Base-by-base conservation (phyloP, 2,329 filamentous ascomycete genomes). In the Alternaria solani region DNA sequence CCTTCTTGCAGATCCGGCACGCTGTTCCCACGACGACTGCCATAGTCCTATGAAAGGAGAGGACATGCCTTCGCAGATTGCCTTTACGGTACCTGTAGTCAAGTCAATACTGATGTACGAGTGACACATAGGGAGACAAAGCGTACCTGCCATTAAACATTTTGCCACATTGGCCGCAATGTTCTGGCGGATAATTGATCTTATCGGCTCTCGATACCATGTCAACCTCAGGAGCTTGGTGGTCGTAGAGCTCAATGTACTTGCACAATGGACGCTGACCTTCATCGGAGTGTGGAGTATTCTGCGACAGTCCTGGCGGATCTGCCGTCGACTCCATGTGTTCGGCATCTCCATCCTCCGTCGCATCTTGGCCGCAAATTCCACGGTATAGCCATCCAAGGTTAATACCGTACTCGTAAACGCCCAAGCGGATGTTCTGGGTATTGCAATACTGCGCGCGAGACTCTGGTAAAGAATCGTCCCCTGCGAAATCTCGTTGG, bases 41-140 rank as follows among this genome's bases (percentile, higher is more conserved):
- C 16, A 51, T 1, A 6, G 25, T 1, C 4, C 12, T 39, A 20
- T 62, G 62, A 7, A 59, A 51, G 6, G 20, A n/a, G 5, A 51
- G 25, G 2, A 48, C 32, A 30, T 69, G 66, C 23, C 66, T 30
- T 28, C 26, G 54, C 25, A 64, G 26, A 12, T 69, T 69, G 2
- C 59, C 61, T 30, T 55, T 64, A 1, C 52, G 34, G 9, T 64
- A 67, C 48, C 64, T 66, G 25, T 12, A 14, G 3, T 5, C n/a
- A 11, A 25, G 59, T 66, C 36, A 66, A 51, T 23, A 18, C 12
- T 0, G 23, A 1, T 7, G 12, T 8, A 32, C 16, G n/a, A 28
- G 38, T 4, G 41, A n/a, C 8, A 7, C 3, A 23, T 16, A 7
- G n/a, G 7, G 23, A 18, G 25, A 20, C 2, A 18, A 39, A 5